Evolutionary conservation across 2,329 filamentous ascomycete species (phyloP).

Genomic region (Arthrinium puccinioides): DNA sequence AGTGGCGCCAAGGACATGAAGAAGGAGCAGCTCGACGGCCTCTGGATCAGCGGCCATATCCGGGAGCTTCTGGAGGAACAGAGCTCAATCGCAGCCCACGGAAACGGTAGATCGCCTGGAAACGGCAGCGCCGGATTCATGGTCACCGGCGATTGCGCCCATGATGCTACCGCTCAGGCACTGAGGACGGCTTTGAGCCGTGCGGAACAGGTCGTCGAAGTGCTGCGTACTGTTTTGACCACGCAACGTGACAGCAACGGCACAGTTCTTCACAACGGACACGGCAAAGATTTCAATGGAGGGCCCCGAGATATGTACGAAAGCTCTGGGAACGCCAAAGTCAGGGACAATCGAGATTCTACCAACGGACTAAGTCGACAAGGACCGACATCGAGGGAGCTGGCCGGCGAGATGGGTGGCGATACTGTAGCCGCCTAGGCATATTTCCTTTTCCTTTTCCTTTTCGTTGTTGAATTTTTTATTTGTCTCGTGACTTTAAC

Average conservation of each 20-base stretch:
- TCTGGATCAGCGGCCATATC: constrained; percentile 58
- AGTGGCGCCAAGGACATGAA: constrained; percentile 56
- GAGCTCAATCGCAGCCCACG: constrained; percentile 9
- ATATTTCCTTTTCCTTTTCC: too few relatives aligned
- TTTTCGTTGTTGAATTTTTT: too few relatives aligned
- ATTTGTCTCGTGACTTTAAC: too few relatives aligned
- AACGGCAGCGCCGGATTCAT: constrained; percentile 7
- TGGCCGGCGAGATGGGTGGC: constrained; percentile 56
- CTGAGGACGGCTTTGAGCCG: constrained; percentile 35
- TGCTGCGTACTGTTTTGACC: constrained; percentile 37
- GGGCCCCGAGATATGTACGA: too few relatives aligned
- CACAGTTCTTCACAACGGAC: too few relatives aligned
- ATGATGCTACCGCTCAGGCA: constrained; percentile 33
- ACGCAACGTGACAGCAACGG: too few relatives aligned
- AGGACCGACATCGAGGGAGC: constrained; percentile 45
- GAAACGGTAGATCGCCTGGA: constrained; percentile 11
- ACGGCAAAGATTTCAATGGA: too few relatives aligned
- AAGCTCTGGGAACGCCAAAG: too few relatives aligned
- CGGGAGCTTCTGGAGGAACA: constrained; percentile 43
- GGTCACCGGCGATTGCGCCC: not conserved
- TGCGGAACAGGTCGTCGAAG: constrained; percentile 39
- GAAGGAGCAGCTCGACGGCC: constrained; percentile 42
- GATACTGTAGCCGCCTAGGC: constrained; percentile 35
- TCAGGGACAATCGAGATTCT: constrained; percentile 9
- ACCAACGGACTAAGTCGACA: constrained; percentile 22